phyloP scores from a whole-genome alignment of 2,329 filamentous ascomycete genomes.

The Pseudocercospora musae region DNA sequence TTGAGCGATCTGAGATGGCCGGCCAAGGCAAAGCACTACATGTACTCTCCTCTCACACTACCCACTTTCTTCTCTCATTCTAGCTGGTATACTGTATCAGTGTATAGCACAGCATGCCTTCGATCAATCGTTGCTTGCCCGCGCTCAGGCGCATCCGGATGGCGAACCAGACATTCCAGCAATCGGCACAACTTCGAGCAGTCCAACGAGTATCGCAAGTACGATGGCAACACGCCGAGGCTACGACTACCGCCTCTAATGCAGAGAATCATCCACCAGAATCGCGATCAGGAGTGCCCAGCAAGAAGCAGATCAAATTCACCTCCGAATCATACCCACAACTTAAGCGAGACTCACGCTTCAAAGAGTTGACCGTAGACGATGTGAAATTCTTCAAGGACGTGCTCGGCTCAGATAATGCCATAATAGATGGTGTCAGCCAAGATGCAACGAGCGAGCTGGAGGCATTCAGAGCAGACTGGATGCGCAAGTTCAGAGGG shows the following conservation, averaged over 20 bases:
- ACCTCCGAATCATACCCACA: constrained; percentile 84
- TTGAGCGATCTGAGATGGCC: constrained; percentile 3
- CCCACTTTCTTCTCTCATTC: background rate
- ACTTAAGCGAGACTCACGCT: constrained; percentile 74
- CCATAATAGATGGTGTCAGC: constrained; percentile 79
- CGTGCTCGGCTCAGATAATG: constrained; percentile 74
- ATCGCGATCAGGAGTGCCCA: constrained; percentile 24
- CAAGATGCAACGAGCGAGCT: constrained; percentile 73
- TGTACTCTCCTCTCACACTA: constrained; percentile 1
- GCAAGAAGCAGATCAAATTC: constrained; percentile 59
- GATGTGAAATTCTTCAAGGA: constrained; percentile 81
- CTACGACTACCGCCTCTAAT: constrained; percentile 32
- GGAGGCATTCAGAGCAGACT: constrained; percentile 91
- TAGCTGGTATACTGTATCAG: background rate
- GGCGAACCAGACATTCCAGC: constrained; percentile 32
- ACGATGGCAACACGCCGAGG: constrained; percentile 32
- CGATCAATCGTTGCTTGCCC: constrained; percentile 26
- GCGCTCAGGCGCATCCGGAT: constrained; percentile 33
- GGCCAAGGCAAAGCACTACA: constrained; percentile 1
- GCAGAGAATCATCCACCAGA: constrained; percentile 30
- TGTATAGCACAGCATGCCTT: constrained; percentile 22
- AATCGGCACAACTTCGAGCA: constrained; percentile 25
- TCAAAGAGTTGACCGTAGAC: constrained; percentile 67
- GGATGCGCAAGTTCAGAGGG: constrained; percentile 98
- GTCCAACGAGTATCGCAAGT: constrained; percentile 23